Evolutionary conservation across 768 basidiomycete species (phyloP).

Genomic region (Mycena capillaripes): DNA sequence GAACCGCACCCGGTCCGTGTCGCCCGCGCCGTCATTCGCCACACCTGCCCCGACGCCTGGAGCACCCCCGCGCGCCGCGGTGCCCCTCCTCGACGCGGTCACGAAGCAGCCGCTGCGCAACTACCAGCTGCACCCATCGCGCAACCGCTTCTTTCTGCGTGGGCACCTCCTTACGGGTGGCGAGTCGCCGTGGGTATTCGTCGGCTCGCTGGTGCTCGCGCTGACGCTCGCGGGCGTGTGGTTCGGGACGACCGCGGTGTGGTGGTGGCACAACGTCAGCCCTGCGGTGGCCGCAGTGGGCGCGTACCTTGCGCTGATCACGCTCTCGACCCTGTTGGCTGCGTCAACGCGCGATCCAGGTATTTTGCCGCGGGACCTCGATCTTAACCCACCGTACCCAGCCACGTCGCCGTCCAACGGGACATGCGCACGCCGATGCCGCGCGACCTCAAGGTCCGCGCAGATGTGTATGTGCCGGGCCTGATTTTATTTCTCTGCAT

Average conservation of each 20-base stretch:
- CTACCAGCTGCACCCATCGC: conserved; percentile 77
- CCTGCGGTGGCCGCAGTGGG: conserved; percentile 74
- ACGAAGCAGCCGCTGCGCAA: conserved; percentile 64
- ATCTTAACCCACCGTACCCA: conserved; percentile 87
- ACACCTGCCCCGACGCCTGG: conserved; percentile 22
- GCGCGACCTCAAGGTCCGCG: conserved; percentile 83
- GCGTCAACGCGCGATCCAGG: conserved; percentile 90
- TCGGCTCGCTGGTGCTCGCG: conserved; percentile 71
- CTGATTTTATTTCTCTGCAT: conserved; percentile 6
- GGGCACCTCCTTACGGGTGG: conserved; percentile 88
- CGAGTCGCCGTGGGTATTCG: conserved; percentile 87
- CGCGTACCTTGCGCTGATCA: conserved; percentile 69
- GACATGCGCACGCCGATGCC: conserved; percentile 77
- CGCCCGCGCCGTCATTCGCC: conserved; percentile 52
- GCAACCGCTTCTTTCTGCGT: conserved; percentile 80
- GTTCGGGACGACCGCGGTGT: conserved; percentile 90
- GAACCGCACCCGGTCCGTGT: conserved; percentile 47
- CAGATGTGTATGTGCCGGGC: conserved; percentile 78
- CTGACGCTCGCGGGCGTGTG: conserved; percentile 83
- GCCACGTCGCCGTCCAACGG: conserved; percentile 73
- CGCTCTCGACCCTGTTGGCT: conserved; percentile 80
- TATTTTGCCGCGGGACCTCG: conserved; percentile 89
- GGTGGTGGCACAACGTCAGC: conserved; percentile 89
- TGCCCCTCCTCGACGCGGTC: conserved; percentile 51
- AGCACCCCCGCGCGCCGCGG: conserved; percentile 50